Percentiles rank a stretch among this genome's conserved stretches.
These are phyloP conservation scores for Fusarium kyushuense DNA, from an alignment of 2,329 filamentous ascomycete genomes.

Conservation along the genomic window DNA sequence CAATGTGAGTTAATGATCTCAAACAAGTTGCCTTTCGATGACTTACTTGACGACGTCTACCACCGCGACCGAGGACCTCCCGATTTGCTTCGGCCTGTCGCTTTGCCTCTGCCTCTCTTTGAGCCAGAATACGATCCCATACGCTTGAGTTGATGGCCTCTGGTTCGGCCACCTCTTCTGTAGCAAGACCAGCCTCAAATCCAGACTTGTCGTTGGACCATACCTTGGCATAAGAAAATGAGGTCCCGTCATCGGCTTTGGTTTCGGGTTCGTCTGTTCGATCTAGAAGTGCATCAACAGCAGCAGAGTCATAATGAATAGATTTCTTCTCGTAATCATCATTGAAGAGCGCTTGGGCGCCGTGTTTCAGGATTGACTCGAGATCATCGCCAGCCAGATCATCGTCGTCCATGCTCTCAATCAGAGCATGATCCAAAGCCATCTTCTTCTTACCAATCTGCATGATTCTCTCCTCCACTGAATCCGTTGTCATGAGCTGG, in stretches of 20 bases:
- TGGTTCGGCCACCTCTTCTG: constrained; percentile 64
- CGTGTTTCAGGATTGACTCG: constrained; percentile 88
- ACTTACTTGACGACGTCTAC: constrained; percentile 70
- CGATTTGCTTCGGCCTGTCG: constrained; percentile 75
- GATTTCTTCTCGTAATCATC: constrained; percentile 77
- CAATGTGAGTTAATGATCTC: constrained; percentile 32
- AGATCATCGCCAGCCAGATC: constrained; percentile 83
- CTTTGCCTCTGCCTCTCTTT: constrained; percentile 83
- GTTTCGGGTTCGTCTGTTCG: constrained; percentile 83
- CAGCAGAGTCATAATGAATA: constrained; percentile 83
- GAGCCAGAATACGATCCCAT: constrained; percentile 90
- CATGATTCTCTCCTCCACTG: constrained; percentile 94
- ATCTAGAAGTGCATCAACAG: constrained; percentile 92
- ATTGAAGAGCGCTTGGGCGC: constrained; percentile 86
- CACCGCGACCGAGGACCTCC: constrained; percentile 86
- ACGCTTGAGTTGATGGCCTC: constrained; percentile 73
- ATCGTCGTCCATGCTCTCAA: constrained; percentile 90
- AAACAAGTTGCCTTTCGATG: neutral
- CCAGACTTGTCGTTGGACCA: constrained; percentile 86
- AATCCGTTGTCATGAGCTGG: constrained; percentile 89
- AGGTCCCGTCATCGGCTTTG: constrained; percentile 76
- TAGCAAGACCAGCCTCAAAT: constrained; percentile 72
- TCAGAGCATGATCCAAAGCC: constrained; percentile 93
- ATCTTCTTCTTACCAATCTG: constrained; percentile 96
- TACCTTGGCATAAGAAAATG: constrained; percentile 90